phyloP scores from a whole-genome alignment of 1,284 basidiomycete genomes.

The Hemileia vastatrix region DNA sequence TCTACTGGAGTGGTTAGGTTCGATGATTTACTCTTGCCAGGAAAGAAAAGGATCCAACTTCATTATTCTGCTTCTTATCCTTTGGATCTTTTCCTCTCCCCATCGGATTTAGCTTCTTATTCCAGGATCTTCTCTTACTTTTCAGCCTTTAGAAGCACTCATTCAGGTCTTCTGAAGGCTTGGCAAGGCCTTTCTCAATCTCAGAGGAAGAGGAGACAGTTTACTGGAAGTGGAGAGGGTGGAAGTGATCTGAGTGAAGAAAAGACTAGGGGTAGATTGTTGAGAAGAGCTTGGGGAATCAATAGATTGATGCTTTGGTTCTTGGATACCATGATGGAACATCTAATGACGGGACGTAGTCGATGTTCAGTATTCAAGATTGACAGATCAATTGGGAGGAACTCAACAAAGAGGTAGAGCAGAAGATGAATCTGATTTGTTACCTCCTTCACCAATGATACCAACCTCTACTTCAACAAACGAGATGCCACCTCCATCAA shows the following conservation, averaged over 20 bases:
- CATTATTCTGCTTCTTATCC: too few relatives aligned
- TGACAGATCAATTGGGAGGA: slow-evolving; percentile 54
- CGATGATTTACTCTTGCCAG: slow-evolving; percentile 26
- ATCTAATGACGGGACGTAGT: slow-evolving; percentile 82
- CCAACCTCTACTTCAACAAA: neutral
- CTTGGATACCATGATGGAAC: slow-evolving; percentile 63
- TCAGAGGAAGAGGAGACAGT: slow-evolving; percentile 65
- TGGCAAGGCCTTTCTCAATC: slow-evolving; percentile 74
- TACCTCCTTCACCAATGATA: neutral
- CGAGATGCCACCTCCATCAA: neutral
- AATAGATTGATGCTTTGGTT: slow-evolving; percentile 84
- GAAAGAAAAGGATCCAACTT: slow-evolving; percentile 30
- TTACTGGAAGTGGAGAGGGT: slow-evolving; percentile 77
- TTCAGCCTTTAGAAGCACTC: slow-evolving; percentile 68
- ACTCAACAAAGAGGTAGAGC: slow-evolving; percentile 1
- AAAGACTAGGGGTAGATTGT: slow-evolving; percentile 50
- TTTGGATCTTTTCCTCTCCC: slow-evolving; percentile 74
- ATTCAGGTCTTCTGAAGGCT: slow-evolving; percentile 63
- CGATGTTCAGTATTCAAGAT: slow-evolving; percentile 64
- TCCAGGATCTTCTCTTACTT: slow-evolving; percentile 70
- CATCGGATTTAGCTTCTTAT: slow-evolving; percentile 63
- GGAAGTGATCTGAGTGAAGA: slow-evolving; percentile 64
- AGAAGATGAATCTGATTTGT: slow-evolving; percentile 4
- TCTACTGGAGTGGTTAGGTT: slow-evolving; percentile 22
- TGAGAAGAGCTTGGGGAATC: slow-evolving; percentile 72